Conservation (phyloP, 306 rosid genomes). For the Carpinus fangiana region DNA sequence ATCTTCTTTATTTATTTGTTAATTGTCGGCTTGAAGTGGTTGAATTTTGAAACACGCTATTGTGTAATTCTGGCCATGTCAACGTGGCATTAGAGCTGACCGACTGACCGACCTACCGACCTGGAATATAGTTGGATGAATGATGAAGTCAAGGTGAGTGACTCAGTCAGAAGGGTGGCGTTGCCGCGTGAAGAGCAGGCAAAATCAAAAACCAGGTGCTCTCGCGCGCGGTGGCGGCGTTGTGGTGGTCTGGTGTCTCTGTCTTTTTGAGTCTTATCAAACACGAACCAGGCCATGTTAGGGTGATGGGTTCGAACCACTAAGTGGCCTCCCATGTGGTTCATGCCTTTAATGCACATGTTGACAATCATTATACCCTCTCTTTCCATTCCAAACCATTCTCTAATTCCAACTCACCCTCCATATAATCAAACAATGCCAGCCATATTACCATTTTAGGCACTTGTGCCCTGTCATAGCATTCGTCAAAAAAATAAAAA, state of each 20-base stretch:
- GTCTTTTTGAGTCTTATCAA: not conserved
- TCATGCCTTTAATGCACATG: constrained; percentile 61
- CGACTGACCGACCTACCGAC: constrained; percentile 15
- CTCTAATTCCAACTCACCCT: too few species aligned
- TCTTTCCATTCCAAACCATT: too few species aligned
- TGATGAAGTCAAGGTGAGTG: constrained; percentile 31
- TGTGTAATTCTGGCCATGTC: not conserved
- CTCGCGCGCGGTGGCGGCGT: not conserved
- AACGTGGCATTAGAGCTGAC: not conserved
- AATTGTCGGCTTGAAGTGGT: not conserved
- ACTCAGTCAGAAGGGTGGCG: not conserved
- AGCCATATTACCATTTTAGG: too few species aligned
- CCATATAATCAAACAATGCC: too few species aligned
- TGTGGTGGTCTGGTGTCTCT: not conserved
- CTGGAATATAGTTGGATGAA: constrained; percentile 12
- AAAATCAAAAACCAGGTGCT: constrained; percentile 33
- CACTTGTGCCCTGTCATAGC: too few species aligned
- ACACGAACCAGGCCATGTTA: constrained; percentile 14
- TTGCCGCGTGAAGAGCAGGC: constrained; percentile 49
- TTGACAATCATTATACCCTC: constrained; percentile 40
- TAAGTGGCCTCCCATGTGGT: constrained; percentile 60
- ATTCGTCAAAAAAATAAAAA: too few species aligned
- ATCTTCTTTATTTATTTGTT: not conserved
- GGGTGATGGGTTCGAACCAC: constrained; percentile 40
- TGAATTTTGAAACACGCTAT: not conserved